Evolutionary conservation across 495 filamentous ascomycete genomes (phyloP), one percentile per base, ranked within the genome.

Genomic region (Podospora bellae-mahoneyi): DNA sequence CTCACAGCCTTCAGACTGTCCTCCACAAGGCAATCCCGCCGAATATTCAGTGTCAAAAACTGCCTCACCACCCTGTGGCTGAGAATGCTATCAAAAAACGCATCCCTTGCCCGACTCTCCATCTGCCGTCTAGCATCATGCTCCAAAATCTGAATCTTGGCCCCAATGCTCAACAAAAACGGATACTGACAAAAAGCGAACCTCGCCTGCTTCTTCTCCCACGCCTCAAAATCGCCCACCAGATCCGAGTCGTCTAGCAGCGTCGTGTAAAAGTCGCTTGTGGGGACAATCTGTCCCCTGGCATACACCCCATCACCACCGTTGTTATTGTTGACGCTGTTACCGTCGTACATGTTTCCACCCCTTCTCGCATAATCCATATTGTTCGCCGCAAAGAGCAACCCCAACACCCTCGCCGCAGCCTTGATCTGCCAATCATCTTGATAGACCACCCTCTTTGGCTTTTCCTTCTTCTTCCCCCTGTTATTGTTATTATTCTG

Each of bases 171-270:
- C 34, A 97, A 84, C 71, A 97, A 91, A 78, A 97, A 96, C 3
- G 94, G 94, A 73, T 94, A 97, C 73, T 97, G 92, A 73, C 93
- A 97, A 75, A 97, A 97, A 4, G 92, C 86, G 72, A 97, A 97
- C 68, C 86, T 91, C 1, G 86, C 85, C 60, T 85, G 82, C 71
- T 82, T 88, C 18, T 86, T 84, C 77, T 97, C 94, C 94, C 94
- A 97, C 19, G 84, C 83, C 73, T 96, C 92, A 73, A 95, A 97
- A 78, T 97, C 94, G 0, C 89, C 87, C 66, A 96, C 86, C 2
- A 97, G 85, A 73, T 97, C 92, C 2, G 89, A 86, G 72, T 92
- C 94, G 75, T 97, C 94, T 2, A 97, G 82, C 55, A 96, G 73
- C 4, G 90, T 90, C 69, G 92, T 94, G 77, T 97, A 97, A 72